Base-by-base conservation (phyloP, 2,329 filamentous ascomycete species). In the Periglandula ipomoeae region DNA sequence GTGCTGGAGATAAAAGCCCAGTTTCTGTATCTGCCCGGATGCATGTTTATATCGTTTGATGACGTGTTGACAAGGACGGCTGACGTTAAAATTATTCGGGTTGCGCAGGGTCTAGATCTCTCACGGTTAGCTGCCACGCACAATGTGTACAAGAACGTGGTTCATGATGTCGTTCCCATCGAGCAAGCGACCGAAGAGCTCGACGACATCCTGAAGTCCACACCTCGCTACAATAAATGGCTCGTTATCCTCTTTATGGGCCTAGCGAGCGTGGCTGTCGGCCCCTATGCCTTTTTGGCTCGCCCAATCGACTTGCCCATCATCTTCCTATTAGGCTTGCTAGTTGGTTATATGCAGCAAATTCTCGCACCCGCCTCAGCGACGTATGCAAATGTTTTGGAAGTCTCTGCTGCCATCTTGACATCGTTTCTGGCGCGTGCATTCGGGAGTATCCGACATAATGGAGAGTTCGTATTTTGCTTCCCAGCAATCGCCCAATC, bases 41-140 rank as follows among this genome's bases (percentile, higher is more conserved):
- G 87, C 59, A 95, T 95, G 89, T 85, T 95, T 50, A 83, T 95
- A 56, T 90, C 88, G 0, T 95, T 95, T 58, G 89, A 86, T 59
- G 86, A 90, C 56, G 67, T 61, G 45, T 67, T 74, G 0, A 82
- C 79, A 0, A 81, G 84, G 53, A 85, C 81, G 0, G 81, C 79
- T 15, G 80, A 84, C 56, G 79, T 84, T 51, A 78, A 81, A 54
- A 78, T 85, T 23, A 79, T 85, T 7, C 73, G 80, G 10, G 72
- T 73, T 0, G 61, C 61, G 1, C 78, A 81, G 55, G 78, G 76
- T 5, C 70, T 82, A 27, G 76, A 82, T 58, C 68, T 83, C 0
- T 78, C 78, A 22, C 81, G 79, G 59, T 69, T 83, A 17, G 71
- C 77, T 52, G 79, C 82, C 50, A 71, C 75, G 1, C 79, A 83